Evolutionary conservation across 768 basidiomycete species (phyloP), one percentile per base, ranked within the genome.

Genomic region (Auricularia sp.): DNA sequence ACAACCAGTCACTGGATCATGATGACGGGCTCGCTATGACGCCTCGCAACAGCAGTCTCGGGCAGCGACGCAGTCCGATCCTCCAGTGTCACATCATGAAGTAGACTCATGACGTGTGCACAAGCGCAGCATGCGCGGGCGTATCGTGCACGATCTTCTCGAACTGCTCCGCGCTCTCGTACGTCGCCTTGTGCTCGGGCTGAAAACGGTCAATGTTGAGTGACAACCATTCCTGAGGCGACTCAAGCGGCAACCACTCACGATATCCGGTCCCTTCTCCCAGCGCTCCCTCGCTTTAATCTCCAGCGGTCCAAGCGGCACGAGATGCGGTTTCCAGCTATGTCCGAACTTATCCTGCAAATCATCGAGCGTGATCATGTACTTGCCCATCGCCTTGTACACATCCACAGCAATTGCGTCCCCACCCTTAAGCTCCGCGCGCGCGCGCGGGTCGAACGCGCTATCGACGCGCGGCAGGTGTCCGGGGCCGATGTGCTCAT

Each of bases 321-420:
- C 56, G 34, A 29, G 23, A 10, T 11, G 23, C 29, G 56, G 56
- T 8, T 59, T 23, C 56, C 56, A 59, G 18, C 12, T 12, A 14
- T 59, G 14, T 14, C 56, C 56, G 23, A 29, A 59, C 29, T 29
- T 59, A 6, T 23, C 56, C 56, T 35, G 23, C 23, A 59, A 10
- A 35, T 59, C 56, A 29, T 59, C 56, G 56, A 59, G 29, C 23
- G 56, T 59, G 56, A 59, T 59, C 56, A 59, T 59, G 33, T 59
- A 35, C 56, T 59, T 59, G 16, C 56, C 56, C 56, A 59, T 59
- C 56, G 56, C 56, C 56, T 59, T 59, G 56, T 29, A 34, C 56
- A 59, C 56, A 18, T 59, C 56, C 7, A 23, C 56, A 18, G 34
- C 56, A 2, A 33, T 14, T 8, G 56, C 56, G 16, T 33, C 29